Base-by-base conservation (phyloP, 345 rosid genomes). In the Turritis glabra region DNA sequence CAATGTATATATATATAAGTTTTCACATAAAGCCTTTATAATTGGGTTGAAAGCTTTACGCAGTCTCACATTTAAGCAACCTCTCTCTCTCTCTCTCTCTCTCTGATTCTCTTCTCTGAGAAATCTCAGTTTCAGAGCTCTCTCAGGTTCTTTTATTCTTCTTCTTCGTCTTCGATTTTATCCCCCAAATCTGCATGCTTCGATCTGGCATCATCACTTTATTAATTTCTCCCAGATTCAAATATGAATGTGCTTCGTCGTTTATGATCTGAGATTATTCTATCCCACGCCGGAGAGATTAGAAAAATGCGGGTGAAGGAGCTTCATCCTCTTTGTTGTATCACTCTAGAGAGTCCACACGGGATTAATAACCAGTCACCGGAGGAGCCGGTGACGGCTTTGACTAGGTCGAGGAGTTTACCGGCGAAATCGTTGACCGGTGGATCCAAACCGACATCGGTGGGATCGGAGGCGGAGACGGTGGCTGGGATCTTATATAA, bases 261-360 rank as follows among this genome's bases (percentile, higher is more conserved):
- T 15, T 21, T 33, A 64, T 71, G 83, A 80, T 67, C 64, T 15
- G 75, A 80, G 80, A 76, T 65, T 17, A 13, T 50, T 50, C 26
- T 6, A 7, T 43, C 23, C 40, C 29, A 21, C 18, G 15, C 30
- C 41, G 43, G 76, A 15, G 64, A 15, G 40, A 37, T 37, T 37
- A 23, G 26, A 27, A 79, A 74, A 80, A 95, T 95, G 99, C 81
- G 98, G 69, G 93, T 89, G 56, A 95, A 81, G 82, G 99, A 95
- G 81, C 75, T 95, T 81, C 98, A 95, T 82, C 99, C 98, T 3
- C 83, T 95, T 8, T 95, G 99, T 67, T 95, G 99, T 75, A 85
- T 95, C 73, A 81, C 96, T 5, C 73, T 91, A 22, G 98, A 90
- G 86, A 87, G 87, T 67, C 82, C 90, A 12, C 73, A 67, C 21